Base-by-base conservation (phyloP, 2,329 filamentous ascomycete species). In the Diaporthe caulivora region DNA sequence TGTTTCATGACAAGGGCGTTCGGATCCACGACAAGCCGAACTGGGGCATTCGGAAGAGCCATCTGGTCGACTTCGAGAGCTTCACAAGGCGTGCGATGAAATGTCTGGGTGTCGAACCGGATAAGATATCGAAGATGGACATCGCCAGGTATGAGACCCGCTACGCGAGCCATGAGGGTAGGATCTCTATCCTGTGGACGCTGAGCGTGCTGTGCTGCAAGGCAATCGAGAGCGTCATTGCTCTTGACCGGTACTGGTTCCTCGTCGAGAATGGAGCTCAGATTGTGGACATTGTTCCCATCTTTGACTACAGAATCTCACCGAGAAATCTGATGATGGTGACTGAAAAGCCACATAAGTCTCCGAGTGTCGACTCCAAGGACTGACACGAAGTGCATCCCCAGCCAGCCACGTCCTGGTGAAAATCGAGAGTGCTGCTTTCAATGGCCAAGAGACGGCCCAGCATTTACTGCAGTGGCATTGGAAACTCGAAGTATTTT, bases 181-280 rank as follows among this genome's bases (percentile, higher is more conserved):
- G 76, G 42, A 77, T 82, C 3, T 78, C 80, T 2, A 81, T 82
- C 5, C 29, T 82, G 17, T 82, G 80, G 80, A 81, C 80, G 1
- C 72, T 82, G 18, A 78, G 80, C 11, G 75, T 81, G 17, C 64
- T 82, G 0, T 82, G 80, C 72, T 80, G 80, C 67, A 82, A 82
- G 70, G 70, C 81, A 1, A 77, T 82, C 3, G 80, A 82, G 74
- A 82, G 80, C 15, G 72, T 79, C 0, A 77, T 82, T 68, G 79
- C 78, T 0, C 62, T 81, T n/a, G 80, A 82, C 26, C 80, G 80
- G 1, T 81, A 80, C 51, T 78, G 75, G 75, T 81, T 78, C 67
- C 78, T 82, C 2, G n/a, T 62, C 0, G 80, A 81, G 72, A 72
- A 77, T 24, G 77, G 68, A 0, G 76, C 74, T 6, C 26, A 53